Evolutionary conservation across 192 early-diverging fungal species (phyloP).

Genomic region (Coemansia sp.): DNA sequence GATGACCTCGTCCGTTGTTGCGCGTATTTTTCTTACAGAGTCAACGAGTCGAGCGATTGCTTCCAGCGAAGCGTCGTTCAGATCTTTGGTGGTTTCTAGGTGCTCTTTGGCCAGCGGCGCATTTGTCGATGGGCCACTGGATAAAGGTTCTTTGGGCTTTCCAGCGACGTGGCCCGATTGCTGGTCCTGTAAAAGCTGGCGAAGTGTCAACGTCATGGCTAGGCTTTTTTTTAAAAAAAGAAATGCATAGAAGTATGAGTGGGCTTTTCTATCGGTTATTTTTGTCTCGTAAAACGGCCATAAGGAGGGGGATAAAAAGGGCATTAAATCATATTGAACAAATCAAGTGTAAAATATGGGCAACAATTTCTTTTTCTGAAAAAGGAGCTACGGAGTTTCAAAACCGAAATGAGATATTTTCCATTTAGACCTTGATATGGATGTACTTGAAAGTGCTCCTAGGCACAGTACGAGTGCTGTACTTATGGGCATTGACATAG

Average conservation of each 20-base stretch:
- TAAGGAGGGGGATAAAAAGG: no score
- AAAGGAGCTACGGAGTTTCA: no score
- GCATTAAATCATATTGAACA: no score
- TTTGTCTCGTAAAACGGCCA: no score
- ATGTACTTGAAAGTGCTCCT: slow-evolving; percentile 19
- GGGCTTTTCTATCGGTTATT: no score
- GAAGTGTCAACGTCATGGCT: slow-evolving; percentile 20
- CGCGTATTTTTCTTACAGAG: slow-evolving; percentile 66
- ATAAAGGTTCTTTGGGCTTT: neutral
- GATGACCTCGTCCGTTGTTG: slow-evolving; percentile 60
- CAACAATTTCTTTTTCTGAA: no score
- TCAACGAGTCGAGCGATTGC: slow-evolving; percentile 58
- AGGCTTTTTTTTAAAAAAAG: neutral
- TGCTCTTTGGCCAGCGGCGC: neutral
- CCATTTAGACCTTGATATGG: slow-evolving; percentile 17
- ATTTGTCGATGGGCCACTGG: neutral
- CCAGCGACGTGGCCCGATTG: neutral
- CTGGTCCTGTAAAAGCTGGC: slow-evolving; percentile 20
- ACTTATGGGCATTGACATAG: slow-evolving; percentile 2
- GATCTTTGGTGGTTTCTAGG: slow-evolving; percentile 8
- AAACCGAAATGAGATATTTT: no score
- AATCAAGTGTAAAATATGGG: no score
- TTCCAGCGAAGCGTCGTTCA: slow-evolving; percentile 57
- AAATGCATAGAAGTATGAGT: neutral
- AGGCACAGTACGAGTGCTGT: slow-evolving; percentile 15